Evolutionary conservation across 345 rosid genomes (phyloP).

Genomic region (Salix udensis): DNA sequence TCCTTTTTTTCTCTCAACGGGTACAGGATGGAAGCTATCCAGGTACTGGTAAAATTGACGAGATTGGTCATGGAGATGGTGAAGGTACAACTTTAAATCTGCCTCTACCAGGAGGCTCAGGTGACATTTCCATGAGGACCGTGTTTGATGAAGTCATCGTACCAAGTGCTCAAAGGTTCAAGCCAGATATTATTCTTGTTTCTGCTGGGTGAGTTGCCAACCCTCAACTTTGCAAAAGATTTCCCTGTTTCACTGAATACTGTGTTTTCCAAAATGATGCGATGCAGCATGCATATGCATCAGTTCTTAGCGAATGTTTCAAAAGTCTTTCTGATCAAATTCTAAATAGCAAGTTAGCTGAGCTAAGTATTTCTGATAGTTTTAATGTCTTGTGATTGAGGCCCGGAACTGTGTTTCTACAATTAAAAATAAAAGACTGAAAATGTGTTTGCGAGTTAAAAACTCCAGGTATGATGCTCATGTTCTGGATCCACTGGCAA

Average conservation of each 20-base stretch:
- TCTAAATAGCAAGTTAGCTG: not conserved
- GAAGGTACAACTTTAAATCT: slow-evolving; percentile 86
- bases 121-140: slow-evolving; percentile 77
- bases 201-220: slow-evolving; percentile 80
- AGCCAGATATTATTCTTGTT: slow-evolving; percentile 86
- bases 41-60: slow-evolving; percentile 76
- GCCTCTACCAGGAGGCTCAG: slow-evolving; percentile 95
- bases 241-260: not conserved
- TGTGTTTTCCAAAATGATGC: not conserved
- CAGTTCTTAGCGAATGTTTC: not conserved
- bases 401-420: not conserved
- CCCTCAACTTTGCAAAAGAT: not conserved
- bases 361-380: not conserved
- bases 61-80: slow-evolving; percentile 73
- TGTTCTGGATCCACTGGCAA: slow-evolving; percentile 85
- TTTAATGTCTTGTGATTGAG: not conserved
- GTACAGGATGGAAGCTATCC: slow-evolving; percentile 90
- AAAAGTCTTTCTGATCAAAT: not conserved
- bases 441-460: not conserved
- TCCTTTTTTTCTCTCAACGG: not conserved
- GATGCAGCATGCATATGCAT: not conserved
- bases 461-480: slow-evolving; percentile 74
- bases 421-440: not conserved
- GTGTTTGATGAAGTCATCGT: slow-evolving; percentile 82
- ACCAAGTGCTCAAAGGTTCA: slow-evolving; percentile 82